These are phyloP conservation scores for Mycosphaerella sp. DNA, from an alignment of 2,329 filamentous ascomycete genomes.

Conservation along the genomic window DNA sequence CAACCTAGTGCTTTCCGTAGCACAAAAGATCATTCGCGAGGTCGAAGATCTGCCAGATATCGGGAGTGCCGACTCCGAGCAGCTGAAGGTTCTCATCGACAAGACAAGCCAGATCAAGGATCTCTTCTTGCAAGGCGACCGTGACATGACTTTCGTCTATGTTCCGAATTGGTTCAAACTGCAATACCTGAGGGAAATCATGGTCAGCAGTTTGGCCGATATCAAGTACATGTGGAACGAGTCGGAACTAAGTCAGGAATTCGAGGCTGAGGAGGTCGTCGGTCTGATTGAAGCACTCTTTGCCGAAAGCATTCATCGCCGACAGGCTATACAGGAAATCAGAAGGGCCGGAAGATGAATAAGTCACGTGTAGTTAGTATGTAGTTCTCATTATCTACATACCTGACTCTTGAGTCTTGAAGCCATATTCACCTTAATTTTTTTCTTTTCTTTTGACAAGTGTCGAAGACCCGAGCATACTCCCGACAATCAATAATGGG, in stretches of 20 bases:
- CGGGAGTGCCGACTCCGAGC: constrained; percentile 55
- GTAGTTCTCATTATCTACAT: too few relatives aligned
- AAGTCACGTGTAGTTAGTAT: background rate
- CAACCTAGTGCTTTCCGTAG: constrained; percentile 51
- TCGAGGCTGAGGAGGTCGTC: constrained; percentile 54
- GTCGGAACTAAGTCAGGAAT: constrained; percentile 57
- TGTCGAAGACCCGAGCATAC: too few relatives aligned
- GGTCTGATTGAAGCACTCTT: constrained; percentile 60
- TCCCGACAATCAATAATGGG: too few relatives aligned
- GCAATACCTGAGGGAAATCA: constrained; percentile 57
- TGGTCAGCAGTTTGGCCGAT: constrained; percentile 57
- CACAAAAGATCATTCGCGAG: constrained; percentile 55
- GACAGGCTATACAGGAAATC: constrained; percentile 54
- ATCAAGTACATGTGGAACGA: constrained; percentile 61
- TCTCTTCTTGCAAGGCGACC: constrained; percentile 46
- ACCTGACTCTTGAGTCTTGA: too few relatives aligned
- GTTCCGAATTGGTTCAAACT: constrained; percentile 59
- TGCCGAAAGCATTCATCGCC: constrained; percentile 54
- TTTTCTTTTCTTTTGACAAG: too few relatives aligned
- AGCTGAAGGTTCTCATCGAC: constrained; percentile 52
- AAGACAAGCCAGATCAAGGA: constrained; percentile 50
- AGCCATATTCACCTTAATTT: too few relatives aligned
- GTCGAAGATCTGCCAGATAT: constrained; percentile 59
- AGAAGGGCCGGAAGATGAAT: constrained; percentile 25
- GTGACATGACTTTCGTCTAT: constrained; percentile 54